phyloP scores from a whole-genome alignment of 495 filamentous ascomycete genomes.

The Aspergillus mulundensis region DNA sequence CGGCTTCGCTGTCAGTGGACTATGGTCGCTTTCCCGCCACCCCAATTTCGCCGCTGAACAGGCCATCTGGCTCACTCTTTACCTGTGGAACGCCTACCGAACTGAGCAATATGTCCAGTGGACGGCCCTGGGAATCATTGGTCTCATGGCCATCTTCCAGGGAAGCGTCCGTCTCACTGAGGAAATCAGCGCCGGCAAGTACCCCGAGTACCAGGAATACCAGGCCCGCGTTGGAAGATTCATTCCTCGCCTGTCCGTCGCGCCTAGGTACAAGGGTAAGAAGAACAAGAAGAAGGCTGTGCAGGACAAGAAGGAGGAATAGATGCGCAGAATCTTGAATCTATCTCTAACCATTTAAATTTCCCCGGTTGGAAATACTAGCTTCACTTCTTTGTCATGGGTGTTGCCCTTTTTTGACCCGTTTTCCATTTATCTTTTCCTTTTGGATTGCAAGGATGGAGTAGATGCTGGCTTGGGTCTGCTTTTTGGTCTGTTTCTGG shows the following conservation, averaged over 20 bases:
- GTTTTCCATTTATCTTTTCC: neutral
- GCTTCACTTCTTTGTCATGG: neutral
- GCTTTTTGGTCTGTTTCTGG: neutral
- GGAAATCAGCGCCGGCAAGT: conserved; percentile 71
- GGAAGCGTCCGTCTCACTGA: conserved; percentile 86
- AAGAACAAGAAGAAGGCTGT: conserved; percentile 22
- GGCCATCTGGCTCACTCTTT: conserved; percentile 80
- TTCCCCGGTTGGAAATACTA: neutral
- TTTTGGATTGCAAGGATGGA: neutral
- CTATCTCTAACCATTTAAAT: neutral
- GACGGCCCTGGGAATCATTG: conserved; percentile 65
- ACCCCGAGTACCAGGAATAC: conserved; percentile 84
- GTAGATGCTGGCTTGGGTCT: neutral
- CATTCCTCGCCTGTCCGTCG: conserved; percentile 58
- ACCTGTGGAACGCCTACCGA: conserved; percentile 77
- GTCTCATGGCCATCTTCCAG: conserved; percentile 78
- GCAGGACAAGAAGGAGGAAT: conserved; percentile 5
- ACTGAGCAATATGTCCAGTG: conserved; percentile 71
- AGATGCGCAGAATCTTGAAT: neutral
- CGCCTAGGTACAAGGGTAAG: conserved; percentile 32
- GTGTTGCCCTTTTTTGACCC: neutral
- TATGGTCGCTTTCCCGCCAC: conserved; percentile 84
- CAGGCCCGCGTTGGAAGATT: conserved; percentile 78
- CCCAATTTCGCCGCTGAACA: conserved; percentile 95
- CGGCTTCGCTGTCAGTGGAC: conserved; percentile 79